phyloP scores from a whole-genome alignment of 495 filamentous ascomycete genomes.

The Penicillium cosmopolitanum region DNA sequence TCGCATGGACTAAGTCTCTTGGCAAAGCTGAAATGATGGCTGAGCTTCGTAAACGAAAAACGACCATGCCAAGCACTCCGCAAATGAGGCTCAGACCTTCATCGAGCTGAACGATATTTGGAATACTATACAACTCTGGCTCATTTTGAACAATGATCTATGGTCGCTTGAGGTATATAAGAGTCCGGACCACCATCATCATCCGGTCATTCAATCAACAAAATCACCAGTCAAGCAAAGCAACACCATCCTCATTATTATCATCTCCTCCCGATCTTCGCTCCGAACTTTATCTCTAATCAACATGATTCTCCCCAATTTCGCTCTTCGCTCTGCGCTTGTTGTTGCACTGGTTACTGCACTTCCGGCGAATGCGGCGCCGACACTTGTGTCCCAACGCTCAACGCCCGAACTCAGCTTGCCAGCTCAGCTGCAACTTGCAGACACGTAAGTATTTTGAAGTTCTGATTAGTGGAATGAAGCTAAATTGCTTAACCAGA shows the following conservation, averaged over 20 bases:
- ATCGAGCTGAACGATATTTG: constrained; percentile 15
- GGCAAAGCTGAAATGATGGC: background rate
- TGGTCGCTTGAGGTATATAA: background rate
- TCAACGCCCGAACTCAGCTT: constrained; percentile 27
- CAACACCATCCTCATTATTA: background rate
- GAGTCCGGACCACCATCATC: background rate
- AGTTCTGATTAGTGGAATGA: background rate
- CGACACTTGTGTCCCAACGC: constrained; percentile 18
- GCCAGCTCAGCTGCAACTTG: constrained; percentile 28
- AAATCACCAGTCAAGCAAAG: too few species aligned
- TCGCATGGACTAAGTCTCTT: background rate
- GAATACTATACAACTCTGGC: constrained; percentile 7
- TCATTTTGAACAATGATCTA: too few species aligned
- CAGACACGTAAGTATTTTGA: constrained; percentile 25
- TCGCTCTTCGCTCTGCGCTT: constrained; percentile 15
- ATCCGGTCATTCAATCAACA: too few species aligned
- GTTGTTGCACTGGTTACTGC: constrained; percentile 14
- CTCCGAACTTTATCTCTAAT: background rate
- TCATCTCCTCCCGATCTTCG: background rate
- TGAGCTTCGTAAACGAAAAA: background rate
- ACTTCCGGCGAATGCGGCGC: constrained; percentile 23
- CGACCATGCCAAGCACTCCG: background rate
- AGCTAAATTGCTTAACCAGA: constrained; percentile 7
- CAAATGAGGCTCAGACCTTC: constrained; percentile 5
- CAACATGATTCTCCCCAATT: constrained; percentile 20